Conservation (phyloP, 2,329 filamentous ascomycete species). For the Teratosphaeria destructans region DNA sequence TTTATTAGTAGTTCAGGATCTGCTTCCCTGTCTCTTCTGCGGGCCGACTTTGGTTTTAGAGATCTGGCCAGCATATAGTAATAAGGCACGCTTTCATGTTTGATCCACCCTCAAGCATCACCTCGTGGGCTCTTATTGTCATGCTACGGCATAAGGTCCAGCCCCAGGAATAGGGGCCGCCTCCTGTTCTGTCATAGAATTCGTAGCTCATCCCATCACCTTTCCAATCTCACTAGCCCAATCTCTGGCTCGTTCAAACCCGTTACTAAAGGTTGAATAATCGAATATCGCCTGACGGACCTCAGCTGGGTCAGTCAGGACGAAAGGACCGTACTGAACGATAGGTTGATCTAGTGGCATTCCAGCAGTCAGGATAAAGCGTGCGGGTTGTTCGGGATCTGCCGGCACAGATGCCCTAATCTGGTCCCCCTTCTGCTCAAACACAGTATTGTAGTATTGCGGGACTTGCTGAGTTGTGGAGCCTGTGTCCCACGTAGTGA, state of each 20-base stretch:
- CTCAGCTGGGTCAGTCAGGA: conserved; percentile 60
- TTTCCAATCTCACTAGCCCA: conserved; percentile 87
- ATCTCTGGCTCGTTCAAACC: conserved; percentile 66
- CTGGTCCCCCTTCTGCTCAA: conserved; percentile 67
- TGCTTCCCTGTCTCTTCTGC: background rate
- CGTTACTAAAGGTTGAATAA: conserved; percentile 62
- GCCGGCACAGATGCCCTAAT: conserved; percentile 62
- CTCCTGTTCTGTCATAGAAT: background rate
- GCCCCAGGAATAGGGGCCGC: too few species aligned
- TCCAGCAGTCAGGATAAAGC: conserved; percentile 65
- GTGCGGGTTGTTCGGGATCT: conserved; percentile 47
- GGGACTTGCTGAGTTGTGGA: conserved; percentile 43
- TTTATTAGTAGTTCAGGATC: background rate
- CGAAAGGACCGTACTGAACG: conserved; percentile 78
- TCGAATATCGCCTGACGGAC: conserved; percentile 69
- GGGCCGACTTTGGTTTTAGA: background rate
- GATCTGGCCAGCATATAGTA: background rate
- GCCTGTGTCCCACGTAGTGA: conserved; percentile 51
- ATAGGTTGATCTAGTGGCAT: conserved; percentile 70
- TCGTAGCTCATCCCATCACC: conserved; percentile 43
- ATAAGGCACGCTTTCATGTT: background rate
- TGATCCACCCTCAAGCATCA: background rate
- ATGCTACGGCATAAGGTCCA: background rate
- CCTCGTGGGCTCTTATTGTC: too few species aligned
- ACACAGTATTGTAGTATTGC: conserved; percentile 81